Conservation (phyloP, 306 rosid genomes). For the Pueraria montana region DNA sequence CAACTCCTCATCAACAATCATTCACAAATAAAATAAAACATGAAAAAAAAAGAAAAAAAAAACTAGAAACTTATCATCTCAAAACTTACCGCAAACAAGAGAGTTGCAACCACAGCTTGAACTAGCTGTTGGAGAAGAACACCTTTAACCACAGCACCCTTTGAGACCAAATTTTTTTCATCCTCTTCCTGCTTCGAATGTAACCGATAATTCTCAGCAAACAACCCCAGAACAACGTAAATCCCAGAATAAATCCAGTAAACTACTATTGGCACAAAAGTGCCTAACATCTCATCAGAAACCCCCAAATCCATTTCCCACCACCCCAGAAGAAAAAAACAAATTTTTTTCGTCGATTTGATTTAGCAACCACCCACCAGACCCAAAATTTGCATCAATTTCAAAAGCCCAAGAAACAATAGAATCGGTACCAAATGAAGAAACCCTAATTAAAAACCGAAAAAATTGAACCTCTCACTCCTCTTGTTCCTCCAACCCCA, state of each 20-base stretch:
- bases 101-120: conserved; percentile 85
- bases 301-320: conserved; percentile 71
- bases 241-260: conserved; percentile 92
- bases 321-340: conserved; percentile 24
- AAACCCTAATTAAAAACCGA: conserved; percentile 48
- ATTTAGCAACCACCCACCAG: conserved; percentile 40
- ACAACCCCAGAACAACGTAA: conserved; percentile 69
- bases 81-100: conserved; percentile 77
- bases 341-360: neutral
- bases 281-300: conserved; percentile 91
- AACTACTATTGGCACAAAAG: conserved; percentile 80
- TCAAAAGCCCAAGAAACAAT: neutral
- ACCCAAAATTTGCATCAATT: conserved; percentile 44
- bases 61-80: neutral
- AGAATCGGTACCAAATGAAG: neutral
- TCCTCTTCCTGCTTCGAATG: conserved; percentile 86
- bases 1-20: neutral
- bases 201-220: conserved; percentile 75
- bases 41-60: neutral
- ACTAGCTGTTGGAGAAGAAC: conserved; percentile 87
- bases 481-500: conserved; percentile 25
- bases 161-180: conserved; percentile 94
- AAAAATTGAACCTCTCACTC: conserved; percentile 37
- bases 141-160: conserved; percentile 78
- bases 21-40: neutral